phyloP scores from a whole-genome alignment of 495 filamentous ascomycete genomes.

The Hypoxylon rickii region DNA sequence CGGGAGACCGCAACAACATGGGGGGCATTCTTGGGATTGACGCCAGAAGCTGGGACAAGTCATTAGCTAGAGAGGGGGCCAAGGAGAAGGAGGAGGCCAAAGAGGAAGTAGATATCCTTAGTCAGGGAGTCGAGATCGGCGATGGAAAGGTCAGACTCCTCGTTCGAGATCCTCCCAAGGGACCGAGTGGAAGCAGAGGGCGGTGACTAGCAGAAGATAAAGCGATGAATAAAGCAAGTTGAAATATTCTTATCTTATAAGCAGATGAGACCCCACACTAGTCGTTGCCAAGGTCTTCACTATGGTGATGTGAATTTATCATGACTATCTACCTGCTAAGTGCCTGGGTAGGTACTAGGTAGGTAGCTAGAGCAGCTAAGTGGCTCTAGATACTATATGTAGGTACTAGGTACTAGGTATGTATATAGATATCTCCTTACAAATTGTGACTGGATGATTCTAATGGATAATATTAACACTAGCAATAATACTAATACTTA shows the following conservation, averaged over 20 bases:
- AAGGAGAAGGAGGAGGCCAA: conserved; percentile 57
- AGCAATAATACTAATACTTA: too few relatives aligned
- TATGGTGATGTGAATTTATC: too few relatives aligned
- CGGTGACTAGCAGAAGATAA: conserved; percentile 40
- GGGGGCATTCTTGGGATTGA: conserved; percentile 96
- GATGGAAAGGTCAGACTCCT: conserved; percentile 64
- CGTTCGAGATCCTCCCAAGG: conserved; percentile 59
- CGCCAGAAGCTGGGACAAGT: conserved; percentile 84
- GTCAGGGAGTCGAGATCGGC: conserved; percentile 62
- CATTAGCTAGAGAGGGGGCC: conserved; percentile 53
- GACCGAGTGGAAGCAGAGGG: conserved; percentile 45
- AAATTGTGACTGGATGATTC: too few relatives aligned
- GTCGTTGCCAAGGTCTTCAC: background rate
- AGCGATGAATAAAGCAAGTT: conserved; percentile 31
- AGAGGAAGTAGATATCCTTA: conserved; percentile 62
- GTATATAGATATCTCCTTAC: background rate
- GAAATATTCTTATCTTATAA: conserved; percentile 27
- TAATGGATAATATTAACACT: too few relatives aligned
- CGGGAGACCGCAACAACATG: conserved; percentile 85
- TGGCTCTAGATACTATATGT: too few relatives aligned
- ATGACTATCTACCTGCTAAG: too few relatives aligned
- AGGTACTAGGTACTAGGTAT: background rate
- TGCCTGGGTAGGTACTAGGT: background rate
- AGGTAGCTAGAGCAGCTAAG: too few relatives aligned
- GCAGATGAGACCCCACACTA: background rate